Conservation (phyloP, 768 basidiomycete species). For the Russula sp. region DNA sequence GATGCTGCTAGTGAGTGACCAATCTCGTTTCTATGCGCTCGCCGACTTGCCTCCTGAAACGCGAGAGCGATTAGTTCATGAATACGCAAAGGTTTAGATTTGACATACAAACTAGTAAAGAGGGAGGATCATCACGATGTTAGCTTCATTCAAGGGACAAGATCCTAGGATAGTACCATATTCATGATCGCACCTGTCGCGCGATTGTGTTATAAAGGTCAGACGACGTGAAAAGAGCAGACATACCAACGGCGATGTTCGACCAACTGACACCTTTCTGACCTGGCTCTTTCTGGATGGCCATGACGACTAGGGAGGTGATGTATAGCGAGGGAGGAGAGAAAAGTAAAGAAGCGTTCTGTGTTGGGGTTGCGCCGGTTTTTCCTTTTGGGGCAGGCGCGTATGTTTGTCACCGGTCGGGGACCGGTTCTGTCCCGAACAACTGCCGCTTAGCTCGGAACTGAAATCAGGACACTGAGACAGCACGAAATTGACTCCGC, state of each 20-base stretch:
- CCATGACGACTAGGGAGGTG: conserved; percentile 44
- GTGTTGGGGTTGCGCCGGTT: background rate
- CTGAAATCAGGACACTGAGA: no score
- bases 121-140: conserved; percentile 6
- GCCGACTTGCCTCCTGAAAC: conserved; percentile 62
- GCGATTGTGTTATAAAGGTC: background rate
- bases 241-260: conserved; percentile 89
- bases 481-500: background rate
- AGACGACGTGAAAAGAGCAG: background rate
- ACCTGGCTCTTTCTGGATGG: conserved; percentile 78
- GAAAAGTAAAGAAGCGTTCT: background rate
- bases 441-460: background rate
- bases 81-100: background rate
- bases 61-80: conserved; percentile 18
- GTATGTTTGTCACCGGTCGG: conserved; percentile 8
- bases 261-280: conserved; percentile 92
- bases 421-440: conserved; percentile 4
- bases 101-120: conserved; percentile 34
- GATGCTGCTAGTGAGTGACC: background rate
- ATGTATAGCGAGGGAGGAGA: conserved; percentile 17
- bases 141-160: background rate
- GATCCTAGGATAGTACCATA: conserved; percentile 56
- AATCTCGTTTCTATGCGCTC: background rate
- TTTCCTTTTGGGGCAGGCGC: conserved; percentile 1
- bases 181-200: conserved; percentile 90